Percentiles rank a stretch among this genome's conserved stretches.
Evolutionary conservation across 2,329 filamentous ascomycete genomes (phyloP).

Genomic region (Fusarium napiforme): DNA sequence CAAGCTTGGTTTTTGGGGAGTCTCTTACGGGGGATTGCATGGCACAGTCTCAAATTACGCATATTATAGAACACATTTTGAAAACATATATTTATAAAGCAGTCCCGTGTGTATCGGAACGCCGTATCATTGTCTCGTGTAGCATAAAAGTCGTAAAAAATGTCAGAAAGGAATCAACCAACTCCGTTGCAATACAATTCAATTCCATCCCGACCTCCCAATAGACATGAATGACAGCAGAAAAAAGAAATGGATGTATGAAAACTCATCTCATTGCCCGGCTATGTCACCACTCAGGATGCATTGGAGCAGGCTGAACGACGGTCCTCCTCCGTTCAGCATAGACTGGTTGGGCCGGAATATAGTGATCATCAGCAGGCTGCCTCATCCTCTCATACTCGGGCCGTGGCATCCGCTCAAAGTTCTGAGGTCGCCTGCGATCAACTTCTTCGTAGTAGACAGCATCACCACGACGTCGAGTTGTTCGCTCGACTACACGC

Average conservation of each 20-base stretch:
- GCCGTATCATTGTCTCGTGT: constrained; percentile 4
- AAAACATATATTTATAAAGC: constrained; percentile 2
- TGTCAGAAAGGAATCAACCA: neutral
- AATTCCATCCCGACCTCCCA: neutral
- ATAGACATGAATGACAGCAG: neutral
- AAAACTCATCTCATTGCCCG: neutral
- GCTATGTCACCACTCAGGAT: constrained; percentile 17
- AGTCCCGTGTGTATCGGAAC: neutral
- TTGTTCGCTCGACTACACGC: constrained; percentile 24
- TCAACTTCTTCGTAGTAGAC: constrained; percentile 36
- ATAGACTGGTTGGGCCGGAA: constrained; percentile 34
- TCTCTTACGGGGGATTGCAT: constrained; percentile 3
- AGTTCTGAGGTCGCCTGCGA: constrained; percentile 27
- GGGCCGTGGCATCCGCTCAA: constrained; percentile 28
- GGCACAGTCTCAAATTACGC: constrained; percentile 6
- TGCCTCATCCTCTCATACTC: constrained; percentile 24
- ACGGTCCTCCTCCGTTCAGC: constrained; percentile 26
- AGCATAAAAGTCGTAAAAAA: constrained; percentile 2
- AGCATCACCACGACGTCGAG: constrained; percentile 29
- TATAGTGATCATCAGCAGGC: constrained; percentile 33
- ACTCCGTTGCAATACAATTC: neutral
- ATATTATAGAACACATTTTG: constrained; percentile 8
- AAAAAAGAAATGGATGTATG: neutral
- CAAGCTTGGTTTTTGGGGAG: constrained; percentile 19
- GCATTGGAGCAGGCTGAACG: constrained; percentile 20